Base-by-base conservation (phyloP, 2,329 filamentous ascomycete species). In the Juglanconis sp. region DNA sequence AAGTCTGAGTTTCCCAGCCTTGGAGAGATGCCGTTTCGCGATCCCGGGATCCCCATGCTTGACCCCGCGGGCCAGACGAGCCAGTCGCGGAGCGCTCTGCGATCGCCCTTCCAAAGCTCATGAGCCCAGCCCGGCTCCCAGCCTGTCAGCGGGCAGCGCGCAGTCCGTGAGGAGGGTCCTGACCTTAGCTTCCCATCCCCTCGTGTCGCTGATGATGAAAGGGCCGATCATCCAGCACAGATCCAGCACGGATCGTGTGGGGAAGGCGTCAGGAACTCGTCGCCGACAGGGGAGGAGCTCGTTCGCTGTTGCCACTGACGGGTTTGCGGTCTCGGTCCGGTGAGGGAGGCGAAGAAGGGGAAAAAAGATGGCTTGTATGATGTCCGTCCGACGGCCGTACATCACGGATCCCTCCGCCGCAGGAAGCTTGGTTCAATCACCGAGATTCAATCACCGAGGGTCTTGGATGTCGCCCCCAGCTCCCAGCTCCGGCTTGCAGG, bases 1-100 rank as follows among this genome's bases (percentile, higher is more conserved):
- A 24, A 24, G 17, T 24, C 17, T 24, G 17, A 24, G 17, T 24
- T 24, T 24, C 17, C 17, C 17, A 42, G 30, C 53, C 17, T 53
- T 46, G 59, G 51, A 61, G 59, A 61, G 57, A 32, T 61, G 59
- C 59, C 59, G 59, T 53, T 35, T 48, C 31, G 17, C 15, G 49
- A 46, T 44, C 44, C 31, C 44, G 52, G 57, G 57, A 47, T 17
- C 30, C 44, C 58, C 58, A 48, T 57, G 58, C 47, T 38, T 13
- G 53, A 32, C 36, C 36, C 42, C 24, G 52, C 30, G 11, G 11
- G 10, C 15, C 11, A 17, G 54, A 61, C 38, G 49, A 53, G 54
- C 59, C 59, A 61, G 59, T 61, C 59, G 59, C 57, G 44, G 17
- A 50, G 52, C 53, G 48, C 42, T 36, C 54, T 56, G 47, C 44